phyloP scores from a whole-genome alignment of 2,329 filamentous ascomycete genomes.

The Trichoderma endophyticum region DNA sequence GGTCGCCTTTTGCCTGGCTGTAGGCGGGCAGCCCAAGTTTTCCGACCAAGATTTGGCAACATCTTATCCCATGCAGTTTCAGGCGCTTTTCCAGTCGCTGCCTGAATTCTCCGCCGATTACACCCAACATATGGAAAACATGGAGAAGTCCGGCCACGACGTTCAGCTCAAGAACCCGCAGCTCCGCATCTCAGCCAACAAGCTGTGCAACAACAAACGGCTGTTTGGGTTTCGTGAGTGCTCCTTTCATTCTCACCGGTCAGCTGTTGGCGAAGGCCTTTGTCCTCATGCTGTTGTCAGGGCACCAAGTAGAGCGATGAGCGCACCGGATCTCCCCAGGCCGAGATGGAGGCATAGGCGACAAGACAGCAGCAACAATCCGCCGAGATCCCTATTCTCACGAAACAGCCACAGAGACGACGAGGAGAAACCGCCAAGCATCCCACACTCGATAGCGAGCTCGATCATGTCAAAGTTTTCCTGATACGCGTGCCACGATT shows the following conservation, averaged over 20 bases:
- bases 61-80: conserved; percentile 37
- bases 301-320: conserved; percentile 16
- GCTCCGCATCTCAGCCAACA: conserved; percentile 55
- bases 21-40: conserved; percentile 30
- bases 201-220: conserved; percentile 53
- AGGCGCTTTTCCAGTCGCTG: conserved; percentile 41
- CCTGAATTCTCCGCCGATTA: conserved; percentile 51
- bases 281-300: conserved; percentile 45
- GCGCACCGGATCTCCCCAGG: conserved; percentile 12
- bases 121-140: conserved; percentile 49
- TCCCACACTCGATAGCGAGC: conserved; percentile 10
- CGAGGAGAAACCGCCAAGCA: conserved; percentile 1
- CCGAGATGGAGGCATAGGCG: conserved; percentile 4
- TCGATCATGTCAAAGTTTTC: conserved; percentile 9
- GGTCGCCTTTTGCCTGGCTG: conserved; percentile 53
- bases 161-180: conserved; percentile 59
- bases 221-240: conserved; percentile 60
- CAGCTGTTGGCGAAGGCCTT: conserved; percentile 50
- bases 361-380: background rate
- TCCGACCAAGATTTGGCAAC: conserved; percentile 29
- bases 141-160: conserved; percentile 49
- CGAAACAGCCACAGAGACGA: conserved; percentile 11
- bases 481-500: background rate
- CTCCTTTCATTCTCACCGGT: conserved; percentile 58
- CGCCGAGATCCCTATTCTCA: conserved; percentile 15